phyloP scores from a whole-genome alignment of 2,329 filamentous ascomycete genomes.

The Mycocentrospora acerina region DNA sequence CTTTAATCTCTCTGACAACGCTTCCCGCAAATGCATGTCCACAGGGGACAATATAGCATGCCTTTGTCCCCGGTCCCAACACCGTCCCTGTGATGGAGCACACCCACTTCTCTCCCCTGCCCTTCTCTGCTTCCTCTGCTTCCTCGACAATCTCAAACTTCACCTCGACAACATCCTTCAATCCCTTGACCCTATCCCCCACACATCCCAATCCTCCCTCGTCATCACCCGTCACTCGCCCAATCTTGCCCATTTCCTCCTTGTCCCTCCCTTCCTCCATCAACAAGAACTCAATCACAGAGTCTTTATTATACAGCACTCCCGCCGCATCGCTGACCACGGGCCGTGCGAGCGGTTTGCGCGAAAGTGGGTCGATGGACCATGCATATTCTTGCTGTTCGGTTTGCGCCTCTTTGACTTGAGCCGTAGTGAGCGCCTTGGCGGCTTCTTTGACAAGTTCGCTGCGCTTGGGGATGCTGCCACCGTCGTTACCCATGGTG shows the following conservation, averaged over 20 bases:
- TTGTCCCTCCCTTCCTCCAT: constrained; percentile 59
- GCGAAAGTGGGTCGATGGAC: constrained; percentile 84
- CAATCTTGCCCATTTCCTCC: constrained; percentile 53
- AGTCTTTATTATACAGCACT: constrained; percentile 91
- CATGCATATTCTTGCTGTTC: constrained; percentile 86
- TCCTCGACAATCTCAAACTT: constrained; percentile 65
- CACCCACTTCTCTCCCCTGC: constrained; percentile 63
- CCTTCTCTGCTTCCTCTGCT: constrained; percentile 42
- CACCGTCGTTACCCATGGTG: constrained; percentile 94
- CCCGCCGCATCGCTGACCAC: constrained; percentile 84
- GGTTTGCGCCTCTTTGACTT: constrained; percentile 84
- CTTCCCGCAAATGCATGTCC: constrained; percentile 91
- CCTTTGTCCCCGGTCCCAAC: constrained; percentile 74
- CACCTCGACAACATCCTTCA: constrained; percentile 86
- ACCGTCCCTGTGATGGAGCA: constrained; percentile 88
- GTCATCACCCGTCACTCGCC: constrained; percentile 57
- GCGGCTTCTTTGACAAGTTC: constrained; percentile 95
- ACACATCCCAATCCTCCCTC: constrained; percentile 54
- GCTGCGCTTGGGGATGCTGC: constrained; percentile 88
- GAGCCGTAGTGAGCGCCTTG: constrained; percentile 75
- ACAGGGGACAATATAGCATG: constrained; percentile 90
- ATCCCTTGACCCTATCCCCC: constrained; percentile 67
- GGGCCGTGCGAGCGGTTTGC: constrained; percentile 69
- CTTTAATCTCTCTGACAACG: constrained; percentile 77
- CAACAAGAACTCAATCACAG: constrained; percentile 71